Percentiles rank a stretch among this genome's conserved stretches.
Evolutionary conservation across 2,329 filamentous ascomycete genomes (phyloP).

Genomic region (Pyrenochaeta sp.): DNA sequence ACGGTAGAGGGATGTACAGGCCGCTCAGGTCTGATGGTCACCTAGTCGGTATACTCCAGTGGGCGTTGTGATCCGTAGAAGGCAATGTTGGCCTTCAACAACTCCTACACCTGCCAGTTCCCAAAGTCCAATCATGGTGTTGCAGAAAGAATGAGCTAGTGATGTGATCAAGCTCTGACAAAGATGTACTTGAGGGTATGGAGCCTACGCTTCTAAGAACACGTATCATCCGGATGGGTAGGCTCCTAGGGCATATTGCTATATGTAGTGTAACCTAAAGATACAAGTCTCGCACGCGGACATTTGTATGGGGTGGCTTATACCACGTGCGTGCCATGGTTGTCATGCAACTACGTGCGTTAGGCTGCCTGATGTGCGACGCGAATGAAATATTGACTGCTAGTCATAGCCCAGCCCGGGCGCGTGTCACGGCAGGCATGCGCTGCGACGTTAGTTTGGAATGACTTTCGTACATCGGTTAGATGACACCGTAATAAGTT

Average conservation of each 20-base stretch:
- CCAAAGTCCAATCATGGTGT: too few relatives aligned
- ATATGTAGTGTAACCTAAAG: background rate
- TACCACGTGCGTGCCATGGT: conserved; percentile 6
- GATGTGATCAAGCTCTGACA: background rate
- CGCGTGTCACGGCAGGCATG: background rate
- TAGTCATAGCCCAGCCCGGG: background rate
- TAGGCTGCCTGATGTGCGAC: background rate
- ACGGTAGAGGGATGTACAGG: too few relatives aligned
- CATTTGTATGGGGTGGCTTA: conserved; percentile 5
- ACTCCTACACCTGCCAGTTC: too few relatives aligned
- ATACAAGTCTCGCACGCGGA: conserved; percentile 10
- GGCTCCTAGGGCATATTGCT: background rate
- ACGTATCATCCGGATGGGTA: background rate
- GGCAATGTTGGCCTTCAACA: too few relatives aligned
- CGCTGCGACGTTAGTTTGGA: background rate
- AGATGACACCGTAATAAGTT: background rate
- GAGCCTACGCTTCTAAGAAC: background rate
- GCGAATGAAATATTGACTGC: background rate
- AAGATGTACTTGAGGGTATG: background rate
- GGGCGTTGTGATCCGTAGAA: too few relatives aligned
- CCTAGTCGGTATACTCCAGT: too few relatives aligned
- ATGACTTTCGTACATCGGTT: background rate
- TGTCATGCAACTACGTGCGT: background rate
- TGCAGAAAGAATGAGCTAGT: too few relatives aligned
- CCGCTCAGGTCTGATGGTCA: too few relatives aligned